Conservation (phyloP, 2,329 filamentous ascomycete species). For the Ceratocystis albifundus region DNA sequence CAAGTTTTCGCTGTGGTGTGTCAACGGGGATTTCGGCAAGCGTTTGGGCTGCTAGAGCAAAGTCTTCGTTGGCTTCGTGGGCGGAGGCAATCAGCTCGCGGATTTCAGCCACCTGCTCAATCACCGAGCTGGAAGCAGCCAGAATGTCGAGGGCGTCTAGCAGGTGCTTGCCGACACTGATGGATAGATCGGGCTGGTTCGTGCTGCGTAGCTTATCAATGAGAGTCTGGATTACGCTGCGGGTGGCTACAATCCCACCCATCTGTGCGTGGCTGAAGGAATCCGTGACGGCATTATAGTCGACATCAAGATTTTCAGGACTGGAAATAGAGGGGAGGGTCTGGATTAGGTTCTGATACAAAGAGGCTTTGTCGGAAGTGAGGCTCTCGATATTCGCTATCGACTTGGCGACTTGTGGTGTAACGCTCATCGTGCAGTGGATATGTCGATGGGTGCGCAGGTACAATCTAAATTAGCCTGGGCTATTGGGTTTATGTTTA, state of each 20-base stretch:
- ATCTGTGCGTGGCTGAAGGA: constrained; percentile 57
- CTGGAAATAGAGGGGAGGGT: constrained; percentile 33
- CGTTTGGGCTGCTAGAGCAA: constrained; percentile 58
- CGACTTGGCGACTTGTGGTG: constrained; percentile 35
- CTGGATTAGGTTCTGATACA: constrained; percentile 38
- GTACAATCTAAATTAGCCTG: not conserved
- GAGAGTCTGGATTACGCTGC: constrained; percentile 56
- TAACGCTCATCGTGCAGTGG: constrained; percentile 31
- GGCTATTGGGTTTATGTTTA: not conserved
- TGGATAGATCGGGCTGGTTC: constrained; percentile 52
- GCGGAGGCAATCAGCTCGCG: constrained; percentile 73
- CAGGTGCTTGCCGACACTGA: constrained; percentile 65
- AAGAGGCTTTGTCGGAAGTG: constrained; percentile 34
- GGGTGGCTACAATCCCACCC: constrained; percentile 59
- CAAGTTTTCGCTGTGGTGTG: constrained; percentile 71
- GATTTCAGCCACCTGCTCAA: constrained; percentile 71
- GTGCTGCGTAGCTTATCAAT: constrained; percentile 51
- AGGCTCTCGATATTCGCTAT: constrained; percentile 34
- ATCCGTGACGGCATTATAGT: constrained; percentile 57
- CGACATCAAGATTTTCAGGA: constrained; percentile 34
- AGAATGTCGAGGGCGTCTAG: constrained; percentile 52
- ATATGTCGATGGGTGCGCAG: not conserved
- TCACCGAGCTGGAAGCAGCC: constrained; percentile 46
- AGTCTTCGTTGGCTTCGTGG: constrained; percentile 74
- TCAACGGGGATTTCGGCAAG: constrained; percentile 82